Conservation (phyloP, 495 filamentous ascomycete species). For the Chlorociboria aeruginascens region DNA sequence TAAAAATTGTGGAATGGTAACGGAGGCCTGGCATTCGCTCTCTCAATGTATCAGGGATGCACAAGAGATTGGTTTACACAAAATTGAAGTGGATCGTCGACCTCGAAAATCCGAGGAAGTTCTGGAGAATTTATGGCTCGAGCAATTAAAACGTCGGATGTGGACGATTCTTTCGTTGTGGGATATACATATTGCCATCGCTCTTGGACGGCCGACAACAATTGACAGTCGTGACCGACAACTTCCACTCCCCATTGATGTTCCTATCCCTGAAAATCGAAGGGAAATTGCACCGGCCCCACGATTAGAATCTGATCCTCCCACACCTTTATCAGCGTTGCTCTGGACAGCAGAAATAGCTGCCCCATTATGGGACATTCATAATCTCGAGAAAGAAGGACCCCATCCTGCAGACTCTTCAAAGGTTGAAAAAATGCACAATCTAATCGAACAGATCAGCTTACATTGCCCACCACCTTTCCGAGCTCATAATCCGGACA, state of each 20-base stretch:
- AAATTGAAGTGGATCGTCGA: conserved; percentile 26
- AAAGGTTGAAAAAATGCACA: conserved; percentile 41
- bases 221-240: conserved; percentile 32
- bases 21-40: conserved; percentile 48
- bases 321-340: conserved; percentile 23
- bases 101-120: conserved; percentile 23
- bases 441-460: conserved; percentile 33
- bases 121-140: conserved; percentile 39
- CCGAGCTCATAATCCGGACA: conserved; percentile 41
- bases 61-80: conserved; percentile 50
- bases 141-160: conserved; percentile 37
- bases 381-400: conserved; percentile 36
- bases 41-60: conserved; percentile 46
- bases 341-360: conserved; percentile 15
- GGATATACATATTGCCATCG: conserved; percentile 47
- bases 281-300: conserved; percentile 21
- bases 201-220: conserved; percentile 45
- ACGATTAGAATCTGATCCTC: conserved; percentile 23
- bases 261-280: conserved; percentile 24
- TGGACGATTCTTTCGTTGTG: conserved; percentile 47
- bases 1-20: conserved; percentile 38
- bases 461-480: conserved; percentile 34
- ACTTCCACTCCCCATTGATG: conserved; percentile 26
- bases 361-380: conserved; percentile 18
- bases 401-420: conserved; percentile 38